Evolutionary conservation across 148 eudicot genomes (phyloP), one percentile per base, ranked within the genome.

Genomic region (Nyssa sinensis): DNA sequence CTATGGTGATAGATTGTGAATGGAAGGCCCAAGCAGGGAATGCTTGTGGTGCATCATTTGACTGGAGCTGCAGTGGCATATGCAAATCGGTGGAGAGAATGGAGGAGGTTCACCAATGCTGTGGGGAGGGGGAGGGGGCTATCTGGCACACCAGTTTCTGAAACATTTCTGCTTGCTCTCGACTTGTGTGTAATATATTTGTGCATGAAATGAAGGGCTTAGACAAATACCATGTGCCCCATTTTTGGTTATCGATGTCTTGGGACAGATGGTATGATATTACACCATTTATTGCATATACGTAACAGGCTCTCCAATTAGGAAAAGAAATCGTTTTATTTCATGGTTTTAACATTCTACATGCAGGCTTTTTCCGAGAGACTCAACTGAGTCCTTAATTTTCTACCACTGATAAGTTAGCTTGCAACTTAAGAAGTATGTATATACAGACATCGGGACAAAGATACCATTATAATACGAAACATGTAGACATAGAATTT

Each of bases 21-120:
- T 82, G 85, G 83, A 90, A 88, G 73, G 86, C 86, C 7, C 91
- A 86, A 77, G 89, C 88, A 2, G 94, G 94, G 21, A 88, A 88
- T 62, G 78, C 86, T 12, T 90, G 94, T 60, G 90, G 81, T 47
- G 94, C 94, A 63, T 90, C 94, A 27, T 90, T 90, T 28, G 91
- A 90, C 69, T 88, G 94, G 94, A 88, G 83, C 66, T 90, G 94
- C 73, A 90, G 94, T 64, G 94, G 94, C 1, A 55, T 90, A n/a
- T 90, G 94, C 83, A 86, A 78, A 64, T 86, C 91, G 0, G 88
- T 75, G 21, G 94, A 88, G 67, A 84, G 85, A 74, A 88, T 90
- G 88, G 72, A 75, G 47, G 85, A 86, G 68, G 82, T 90, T 60
- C 94, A 90, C 77, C 81, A 80, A 80, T 82, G 85, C 1, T 88